A percentile compares a stretch with the other conserved stretches of the same genome.
Evolutionary conservation across 768 basidiomycete genomes (phyloP).

Genomic region (Pleurotus cornucopiae): DNA sequence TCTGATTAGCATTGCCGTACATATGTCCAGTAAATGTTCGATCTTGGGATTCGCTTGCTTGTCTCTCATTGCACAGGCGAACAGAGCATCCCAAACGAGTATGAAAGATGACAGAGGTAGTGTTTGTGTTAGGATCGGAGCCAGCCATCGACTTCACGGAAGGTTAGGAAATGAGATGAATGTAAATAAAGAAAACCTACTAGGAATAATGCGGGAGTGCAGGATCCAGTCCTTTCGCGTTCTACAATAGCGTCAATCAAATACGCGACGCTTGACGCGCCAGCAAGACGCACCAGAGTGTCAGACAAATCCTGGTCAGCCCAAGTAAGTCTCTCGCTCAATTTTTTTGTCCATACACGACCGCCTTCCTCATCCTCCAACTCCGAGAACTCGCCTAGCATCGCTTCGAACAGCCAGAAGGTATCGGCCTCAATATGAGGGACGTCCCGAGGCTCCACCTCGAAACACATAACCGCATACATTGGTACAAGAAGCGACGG

Average conservation of each 20-base stretch:
- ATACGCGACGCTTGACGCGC: slow-evolving; percentile 1
- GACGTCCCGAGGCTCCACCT: slow-evolving; percentile 55
- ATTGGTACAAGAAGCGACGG: slow-evolving; percentile 68
- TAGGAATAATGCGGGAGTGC: slow-evolving; percentile 75
- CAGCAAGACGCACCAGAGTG: slow-evolving; percentile 46
- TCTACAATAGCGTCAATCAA: slow-evolving; percentile 30
- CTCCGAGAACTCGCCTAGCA: slow-evolving; percentile 70
- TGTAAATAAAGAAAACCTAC: slow-evolving; percentile 36
- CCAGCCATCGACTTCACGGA: slow-evolving; percentile 62
- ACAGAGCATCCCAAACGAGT: slow-evolving; percentile 68
- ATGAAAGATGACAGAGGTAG: slow-evolving; percentile 60
- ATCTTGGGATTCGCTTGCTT: slow-evolving; percentile 58
- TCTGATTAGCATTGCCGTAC: slow-evolving; percentile 63
- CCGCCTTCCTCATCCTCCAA: slow-evolving; percentile 67
- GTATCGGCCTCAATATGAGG: slow-evolving; percentile 75
- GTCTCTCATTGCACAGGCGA: slow-evolving; percentile 53
- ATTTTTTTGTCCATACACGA: slow-evolving; percentile 55
- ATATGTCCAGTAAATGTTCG: slow-evolving; percentile 67
- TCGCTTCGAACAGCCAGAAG: slow-evolving; percentile 77
- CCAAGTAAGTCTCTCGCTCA: slow-evolving; percentile 57
- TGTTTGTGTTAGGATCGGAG: slow-evolving; percentile 67
- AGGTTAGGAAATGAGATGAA: neutral
- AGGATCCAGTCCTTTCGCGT: slow-evolving; percentile 63
- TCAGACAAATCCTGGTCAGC: slow-evolving; percentile 60
- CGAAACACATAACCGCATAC: slow-evolving; percentile 58